Evolutionary conservation across 148 eudicot genomes (phyloP), one percentile per base, ranked within the genome.

Genomic region (Persicaria maculosa): DNA sequence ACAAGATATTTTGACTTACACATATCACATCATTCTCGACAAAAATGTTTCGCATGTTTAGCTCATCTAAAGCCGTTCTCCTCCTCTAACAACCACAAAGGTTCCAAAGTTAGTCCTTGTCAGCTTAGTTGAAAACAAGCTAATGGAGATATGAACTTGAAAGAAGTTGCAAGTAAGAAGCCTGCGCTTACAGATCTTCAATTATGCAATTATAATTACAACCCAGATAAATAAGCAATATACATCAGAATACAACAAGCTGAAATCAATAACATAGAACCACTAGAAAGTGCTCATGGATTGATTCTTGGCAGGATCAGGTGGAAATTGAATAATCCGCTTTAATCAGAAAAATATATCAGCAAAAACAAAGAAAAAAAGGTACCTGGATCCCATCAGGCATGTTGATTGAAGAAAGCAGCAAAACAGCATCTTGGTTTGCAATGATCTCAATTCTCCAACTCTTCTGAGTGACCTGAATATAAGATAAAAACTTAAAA

Each of bases 371-470:
- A 31, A 59, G 9, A 9, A 20, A 9, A 1, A 61, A 25, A 61
- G 8, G 62, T 79, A 92, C 98, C 93, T 92, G 98, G 50, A 91
- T 86, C 70, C 94, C 97, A 82, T 91, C 95, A 57, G 91, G 96
- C 80, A 88, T 79, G 71, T 87, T 94, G 84, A 94, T 87, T 5
- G 98, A 94, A 82, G 98, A 91, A 85, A 91, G 97, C 97, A 94
- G 87, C 80, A 94, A 78, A 48, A 87, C 87, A 19, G 97, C 96
- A 78, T 91, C 92, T 82, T 91, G 97, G 76, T 86, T 91, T 52
- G 88, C 83, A 74, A 88, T 90, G 52, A 94, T 89, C 79, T 94
- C 96, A 77, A 94, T 76, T 79, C 86, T 91, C 97, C 97, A 94
- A 17, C 92, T 88, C 85, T 91, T 91, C 74, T 91, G 90, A 81